Evolutionary conservation across 2,329 filamentous ascomycete genomes (phyloP).

Genomic region (Fusarium nelsonii): DNA sequence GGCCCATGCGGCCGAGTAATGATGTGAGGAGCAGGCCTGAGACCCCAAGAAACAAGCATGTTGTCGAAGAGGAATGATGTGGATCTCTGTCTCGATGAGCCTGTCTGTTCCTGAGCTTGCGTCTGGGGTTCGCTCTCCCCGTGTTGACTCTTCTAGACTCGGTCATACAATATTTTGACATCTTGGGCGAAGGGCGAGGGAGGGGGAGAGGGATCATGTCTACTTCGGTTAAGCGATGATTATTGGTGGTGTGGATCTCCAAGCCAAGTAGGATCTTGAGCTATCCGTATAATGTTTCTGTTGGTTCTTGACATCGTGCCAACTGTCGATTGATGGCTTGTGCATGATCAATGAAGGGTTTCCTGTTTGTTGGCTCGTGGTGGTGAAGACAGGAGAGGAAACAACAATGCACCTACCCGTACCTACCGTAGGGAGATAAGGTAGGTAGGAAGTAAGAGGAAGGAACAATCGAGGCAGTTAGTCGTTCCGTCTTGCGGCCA

Average conservation of each 20-base stretch:
- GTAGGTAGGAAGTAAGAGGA: not conserved
- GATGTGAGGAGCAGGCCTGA: conserved; percentile 14
- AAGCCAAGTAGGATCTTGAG: conserved; percentile 9
- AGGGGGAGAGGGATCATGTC: not conserved
- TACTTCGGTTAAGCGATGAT: conserved; percentile 7
- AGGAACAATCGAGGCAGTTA: not conserved
- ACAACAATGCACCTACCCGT: not conserved
- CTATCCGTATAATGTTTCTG: conserved; percentile 8
- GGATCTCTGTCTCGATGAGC: conserved; percentile 1
- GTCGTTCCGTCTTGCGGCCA: not conserved
- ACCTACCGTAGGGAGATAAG: not conserved
- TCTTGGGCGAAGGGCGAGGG: not conserved
- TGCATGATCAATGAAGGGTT: not conserved
- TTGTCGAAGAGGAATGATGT: conserved; percentile 21
- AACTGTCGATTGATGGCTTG: not conserved
- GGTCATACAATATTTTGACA: not conserved
- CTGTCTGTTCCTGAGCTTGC: not conserved
- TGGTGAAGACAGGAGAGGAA: not conserved
- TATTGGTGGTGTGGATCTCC: conserved; percentile 13
- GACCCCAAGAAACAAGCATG: conserved; percentile 25
- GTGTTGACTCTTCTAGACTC: conserved; percentile 12
- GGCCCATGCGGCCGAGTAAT: conserved; percentile 3
- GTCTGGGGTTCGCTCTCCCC: not conserved
- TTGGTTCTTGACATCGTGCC: conserved; percentile 10
- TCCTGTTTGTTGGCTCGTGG: not conserved